Base-by-base conservation (phyloP, 768 basidiomycete species). In the Suillus subaureus region DNA sequence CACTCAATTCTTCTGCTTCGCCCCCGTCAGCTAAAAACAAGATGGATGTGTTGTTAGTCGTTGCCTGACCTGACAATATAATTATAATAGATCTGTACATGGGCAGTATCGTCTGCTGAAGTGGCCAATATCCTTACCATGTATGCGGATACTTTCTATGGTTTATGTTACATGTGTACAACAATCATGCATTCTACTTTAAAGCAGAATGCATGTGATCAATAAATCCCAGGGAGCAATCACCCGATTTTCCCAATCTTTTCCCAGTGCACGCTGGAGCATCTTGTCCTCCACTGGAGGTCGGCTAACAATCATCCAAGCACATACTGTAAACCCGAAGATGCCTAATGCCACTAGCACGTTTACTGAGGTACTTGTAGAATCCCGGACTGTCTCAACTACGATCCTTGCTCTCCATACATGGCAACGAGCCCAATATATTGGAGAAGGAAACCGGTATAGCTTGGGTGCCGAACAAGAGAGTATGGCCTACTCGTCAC, bases 381-480 rank as follows among this genome's bases (percentile, higher is more conserved):
- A 42, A 63, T 37, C 21, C 35, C 54, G n/a, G 54, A 63, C 21
- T 31, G 35, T 16, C 54, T 56, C 12, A 35, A n/a, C 54, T 33
- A 55, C 33, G 54, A 35, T 12, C 31, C 54, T n/a, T 12, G 33
- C 5, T 9, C 11, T 35, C 54, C 54, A 11, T 55, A 35, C 54
- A 55, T 51, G 28, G 1, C 18, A 11, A 54, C 11, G 52, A 54
- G 4, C 18, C 52, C 52, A 21, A 54, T 11, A 18, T 21, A 54
- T 54, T 55, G 33, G 21, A 55, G 33, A 33, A 55, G 21, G 21
- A 55, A 15, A 33, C 31, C 35, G 1, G 70, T 64, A 49, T 73
- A 73, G 26, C 66, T 55, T 8, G 72, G 71, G 47, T 73, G 72
- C 28, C 72, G 71, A 31, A 73, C 71, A 55, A 72, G 28, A 21